Base-by-base conservation (phyloP, 1,139 yeast genomes). In the Pichia sp. region DNA sequence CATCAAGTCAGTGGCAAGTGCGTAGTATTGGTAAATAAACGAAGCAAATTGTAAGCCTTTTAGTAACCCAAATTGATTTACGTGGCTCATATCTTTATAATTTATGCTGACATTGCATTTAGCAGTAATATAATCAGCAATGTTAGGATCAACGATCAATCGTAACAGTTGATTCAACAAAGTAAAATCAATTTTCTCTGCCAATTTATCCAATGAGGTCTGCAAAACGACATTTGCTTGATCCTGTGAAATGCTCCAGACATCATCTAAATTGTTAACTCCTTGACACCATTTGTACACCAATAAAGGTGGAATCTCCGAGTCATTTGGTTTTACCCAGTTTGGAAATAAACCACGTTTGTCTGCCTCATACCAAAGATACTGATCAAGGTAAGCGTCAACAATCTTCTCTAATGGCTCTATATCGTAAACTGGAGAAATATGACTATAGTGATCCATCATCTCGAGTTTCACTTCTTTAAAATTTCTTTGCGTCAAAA, bases 211-310 rank as follows among this genome's bases (percentile, higher is more conserved):
- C 55, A 95, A 70, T 0, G 82, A 74, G 0, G 96, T 80, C 65
- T 91, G 95, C 19, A 93, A 58, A 83, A 93, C 76, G n/a, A 91
- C 97, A 58, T 85, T 83, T 47, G 87, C 78, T 63, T 88, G 86
- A 1, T 96, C 96, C 39, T 80, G 73, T 0, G 77, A 68, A 1
- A 84, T 79, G 48, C 83, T 82, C 99, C 99, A 93, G 1, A 91
- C 86, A 43, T 81, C 74, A 8, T 79, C 71, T 49, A 90, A 69
- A 60, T 90, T 89, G 65, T 90, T 93, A 52, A 93, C 76, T n/a
- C 96, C 96, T 63, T 88, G 96, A 61, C 91, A 83, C 96, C 97
- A 93, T 65, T 91, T 93, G 70, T 93, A 91, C 0, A 87, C 96
- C 56, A 91, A 72, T 41, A 91, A 69, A 0, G 97, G 99, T 0